Evolutionary conservation across 139 green algal genomes (phyloP).

Genomic region (Gonium pectorale): DNA sequence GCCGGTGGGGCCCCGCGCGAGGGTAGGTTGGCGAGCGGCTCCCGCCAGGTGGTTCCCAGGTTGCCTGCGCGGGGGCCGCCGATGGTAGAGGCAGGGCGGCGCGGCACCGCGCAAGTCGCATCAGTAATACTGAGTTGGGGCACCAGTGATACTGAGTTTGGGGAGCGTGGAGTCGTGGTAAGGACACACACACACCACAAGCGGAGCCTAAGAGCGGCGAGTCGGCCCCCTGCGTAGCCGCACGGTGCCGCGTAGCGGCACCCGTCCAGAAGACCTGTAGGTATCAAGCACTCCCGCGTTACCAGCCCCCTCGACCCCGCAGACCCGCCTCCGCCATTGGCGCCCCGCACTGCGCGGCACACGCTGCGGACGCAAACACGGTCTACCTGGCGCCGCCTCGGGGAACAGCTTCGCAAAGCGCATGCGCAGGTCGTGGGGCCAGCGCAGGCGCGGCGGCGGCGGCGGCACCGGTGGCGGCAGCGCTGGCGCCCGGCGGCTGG

Average conservation of each 20-base stretch:
- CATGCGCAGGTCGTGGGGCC: slow-evolving; percentile 4
- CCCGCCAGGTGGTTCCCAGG: neutral
- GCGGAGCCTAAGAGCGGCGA: no score
- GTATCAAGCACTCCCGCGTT: neutral
- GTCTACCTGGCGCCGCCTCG: slow-evolving; percentile 31
- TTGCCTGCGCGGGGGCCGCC: neutral
- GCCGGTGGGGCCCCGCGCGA: neutral
- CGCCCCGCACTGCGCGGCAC: no score
- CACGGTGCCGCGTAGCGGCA: no score
- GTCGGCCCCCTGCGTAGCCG: no score
- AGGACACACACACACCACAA: no score
- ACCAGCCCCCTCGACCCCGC: neutral
- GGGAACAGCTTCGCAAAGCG: slow-evolving; percentile 30
- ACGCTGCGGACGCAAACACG: neutral
- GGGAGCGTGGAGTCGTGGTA: neutral
- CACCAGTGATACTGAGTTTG: no score
- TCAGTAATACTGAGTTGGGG: no score
- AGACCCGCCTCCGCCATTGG: no score
- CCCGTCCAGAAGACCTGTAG: no score
- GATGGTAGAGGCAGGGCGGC: no score
- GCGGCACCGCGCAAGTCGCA: no score
- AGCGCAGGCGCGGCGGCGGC: neutral
- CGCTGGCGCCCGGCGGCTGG: neutral
- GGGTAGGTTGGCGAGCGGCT: slow-evolving; percentile 6
- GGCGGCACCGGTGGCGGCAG: neutral